Evolutionary conservation across 2,329 filamentous ascomycete species (phyloP).

Genomic region (Fusarium sp.): DNA sequence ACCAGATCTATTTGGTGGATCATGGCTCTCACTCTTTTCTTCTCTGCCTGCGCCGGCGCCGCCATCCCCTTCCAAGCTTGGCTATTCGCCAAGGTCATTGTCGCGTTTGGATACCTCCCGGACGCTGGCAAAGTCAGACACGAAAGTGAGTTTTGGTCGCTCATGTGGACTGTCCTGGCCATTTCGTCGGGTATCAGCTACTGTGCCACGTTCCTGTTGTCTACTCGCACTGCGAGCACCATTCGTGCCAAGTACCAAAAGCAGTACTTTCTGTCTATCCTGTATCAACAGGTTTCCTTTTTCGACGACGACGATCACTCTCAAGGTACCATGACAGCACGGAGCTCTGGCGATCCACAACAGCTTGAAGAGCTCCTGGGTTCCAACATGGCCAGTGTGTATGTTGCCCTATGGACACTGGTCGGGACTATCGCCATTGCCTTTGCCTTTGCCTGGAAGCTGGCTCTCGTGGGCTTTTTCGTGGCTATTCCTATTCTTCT

Average conservation of each 20-base stretch:
- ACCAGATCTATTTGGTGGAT: neutral
- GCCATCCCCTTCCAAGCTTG: slow-evolving; percentile 63
- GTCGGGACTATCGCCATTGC: slow-evolving; percentile 73
- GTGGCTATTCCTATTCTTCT: slow-evolving; percentile 66
- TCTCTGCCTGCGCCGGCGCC: slow-evolving; percentile 58
- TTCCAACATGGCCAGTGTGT: slow-evolving; percentile 70
- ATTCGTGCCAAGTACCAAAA: slow-evolving; percentile 63
- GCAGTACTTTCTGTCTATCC: slow-evolving; percentile 68
- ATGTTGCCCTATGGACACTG: slow-evolving; percentile 72
- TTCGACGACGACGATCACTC: slow-evolving; percentile 71
- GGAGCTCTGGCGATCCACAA: slow-evolving; percentile 65
- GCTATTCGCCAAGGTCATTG: slow-evolving; percentile 65
- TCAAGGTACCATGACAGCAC: slow-evolving; percentile 68
- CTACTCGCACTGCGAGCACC: neutral
- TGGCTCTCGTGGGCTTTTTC: slow-evolving; percentile 73
- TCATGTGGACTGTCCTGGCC: slow-evolving; percentile 4
- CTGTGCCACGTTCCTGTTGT: neutral
- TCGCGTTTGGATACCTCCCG: slow-evolving; percentile 53
- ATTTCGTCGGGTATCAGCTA: neutral
- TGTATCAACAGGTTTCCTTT: slow-evolving; percentile 67
- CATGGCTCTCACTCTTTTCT: neutral
- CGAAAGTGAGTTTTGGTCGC: neutral
- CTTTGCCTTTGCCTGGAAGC: slow-evolving; percentile 80
- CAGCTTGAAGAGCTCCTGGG: slow-evolving; percentile 71
- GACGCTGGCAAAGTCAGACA: neutral